phyloP scores from a whole-genome alignment of 2,329 filamentous ascomycete genomes.

The Diplodia sapinea region DNA sequence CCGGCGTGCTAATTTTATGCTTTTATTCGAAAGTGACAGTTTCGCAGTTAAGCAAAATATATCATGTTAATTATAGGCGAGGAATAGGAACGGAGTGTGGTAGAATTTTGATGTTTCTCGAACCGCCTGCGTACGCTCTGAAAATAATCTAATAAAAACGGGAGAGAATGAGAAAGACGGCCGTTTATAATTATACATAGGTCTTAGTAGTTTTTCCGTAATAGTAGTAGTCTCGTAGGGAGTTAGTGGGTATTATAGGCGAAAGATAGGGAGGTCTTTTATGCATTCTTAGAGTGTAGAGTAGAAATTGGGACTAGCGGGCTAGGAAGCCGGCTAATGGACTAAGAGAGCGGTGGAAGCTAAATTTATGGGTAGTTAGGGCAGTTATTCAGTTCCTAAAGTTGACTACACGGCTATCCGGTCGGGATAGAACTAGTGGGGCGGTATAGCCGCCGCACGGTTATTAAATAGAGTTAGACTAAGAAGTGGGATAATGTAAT shows the following conservation, averaged over 20 bases:
- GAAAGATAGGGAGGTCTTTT: slow-evolving; percentile 36
- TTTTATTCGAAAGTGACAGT: too few relatives aligned
- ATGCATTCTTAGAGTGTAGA: slow-evolving; percentile 65
- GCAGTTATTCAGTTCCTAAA: neutral
- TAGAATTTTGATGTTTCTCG: too few relatives aligned
- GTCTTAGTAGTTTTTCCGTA: neutral
- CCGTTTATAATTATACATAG: neutral
- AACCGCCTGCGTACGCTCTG: too few relatives aligned
- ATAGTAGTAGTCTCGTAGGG: neutral
- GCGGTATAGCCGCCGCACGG: neutral
- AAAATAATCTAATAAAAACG: too few relatives aligned
- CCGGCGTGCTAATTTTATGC: too few relatives aligned
- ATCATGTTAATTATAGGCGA: too few relatives aligned
- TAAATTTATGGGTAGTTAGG: slow-evolving; percentile 60
- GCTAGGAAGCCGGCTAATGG: slow-evolving; percentile 73
- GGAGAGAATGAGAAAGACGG: too few relatives aligned
- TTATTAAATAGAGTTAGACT: neutral
- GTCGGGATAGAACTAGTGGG: neutral
- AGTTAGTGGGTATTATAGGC: neutral
- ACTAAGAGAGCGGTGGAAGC: slow-evolving; percentile 70
- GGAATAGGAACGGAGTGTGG: too few relatives aligned
- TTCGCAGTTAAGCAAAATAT: too few relatives aligned
- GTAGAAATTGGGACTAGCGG: slow-evolving; percentile 76
- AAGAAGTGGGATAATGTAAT: neutral
- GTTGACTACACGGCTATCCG: neutral